phyloP scores from a whole-genome alignment of 352 stramenopile species.

The Peronosclerospora sorghi region DNA sequence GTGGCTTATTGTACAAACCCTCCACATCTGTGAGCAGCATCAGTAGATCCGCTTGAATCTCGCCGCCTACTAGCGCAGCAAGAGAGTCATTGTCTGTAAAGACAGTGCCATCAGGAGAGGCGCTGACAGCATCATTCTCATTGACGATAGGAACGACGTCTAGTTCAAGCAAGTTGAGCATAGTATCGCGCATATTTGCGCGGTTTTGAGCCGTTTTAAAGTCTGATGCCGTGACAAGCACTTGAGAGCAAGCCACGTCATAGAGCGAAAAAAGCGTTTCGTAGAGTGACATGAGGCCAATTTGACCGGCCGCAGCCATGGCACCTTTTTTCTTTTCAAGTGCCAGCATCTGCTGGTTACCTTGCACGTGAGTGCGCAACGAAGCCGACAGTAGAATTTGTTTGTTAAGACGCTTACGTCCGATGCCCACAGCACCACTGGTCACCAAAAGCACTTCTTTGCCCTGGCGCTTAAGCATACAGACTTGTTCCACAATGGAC shows the following conservation, averaged over 20 bases:
- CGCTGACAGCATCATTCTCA: constrained; percentile 96
- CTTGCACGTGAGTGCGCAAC: constrained; percentile 79
- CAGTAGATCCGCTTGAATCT: constrained; percentile 89
- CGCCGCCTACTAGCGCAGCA: constrained; percentile 74
- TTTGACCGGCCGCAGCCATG: constrained; percentile 90
- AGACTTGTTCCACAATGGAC: constrained; percentile 90
- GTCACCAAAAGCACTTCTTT: constrained; percentile 86
- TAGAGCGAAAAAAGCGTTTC: constrained; percentile 92
- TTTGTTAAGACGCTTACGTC: constrained; percentile 89
- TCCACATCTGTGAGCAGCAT: constrained; percentile 96
- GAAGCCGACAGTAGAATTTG: constrained; percentile 85
- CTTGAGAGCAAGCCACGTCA: constrained; percentile 90
- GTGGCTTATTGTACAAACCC: constrained; percentile 90
- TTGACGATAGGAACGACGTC: constrained; percentile 98
- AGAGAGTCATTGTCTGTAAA: constrained; percentile 97
- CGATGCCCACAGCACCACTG: constrained; percentile 89
- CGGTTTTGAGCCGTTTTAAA: constrained; percentile 81
- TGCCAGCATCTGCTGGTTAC: constrained; percentile 83
- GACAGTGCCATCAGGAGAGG: constrained; percentile 53
- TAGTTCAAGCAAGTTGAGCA: constrained; percentile 88
- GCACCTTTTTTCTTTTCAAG: constrained; percentile 83
- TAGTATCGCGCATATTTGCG: constrained; percentile 81
- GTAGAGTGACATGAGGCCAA: constrained; percentile 97
- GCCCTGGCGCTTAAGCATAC: constrained; percentile 85
- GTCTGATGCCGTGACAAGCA: constrained; percentile 70